These are phyloP conservation scores for Plasmodium gallinaceum DNA, from an alignment of 169 alveolate genomes.

Conservation along the genomic window DNA sequence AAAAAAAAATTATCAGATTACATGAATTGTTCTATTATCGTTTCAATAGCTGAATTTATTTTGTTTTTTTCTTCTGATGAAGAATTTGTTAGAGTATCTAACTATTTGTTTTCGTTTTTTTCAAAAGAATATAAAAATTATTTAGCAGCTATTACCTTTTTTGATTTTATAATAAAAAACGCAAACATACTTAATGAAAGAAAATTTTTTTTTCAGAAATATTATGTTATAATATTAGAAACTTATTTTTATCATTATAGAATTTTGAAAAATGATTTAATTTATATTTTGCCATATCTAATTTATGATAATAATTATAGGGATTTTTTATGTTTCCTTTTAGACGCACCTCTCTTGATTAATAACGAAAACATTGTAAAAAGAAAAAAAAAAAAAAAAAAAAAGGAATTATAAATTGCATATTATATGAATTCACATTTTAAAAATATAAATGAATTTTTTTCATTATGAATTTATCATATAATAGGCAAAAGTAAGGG, in stretches of 20 bases:
- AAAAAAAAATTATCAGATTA: constrained; percentile 13
- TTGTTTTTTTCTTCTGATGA: constrained; percentile 34
- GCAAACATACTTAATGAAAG: constrained; percentile 13
- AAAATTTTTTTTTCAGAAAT: constrained; percentile 43
- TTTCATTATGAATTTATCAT: no score
- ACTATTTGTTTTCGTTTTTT: constrained; percentile 17
- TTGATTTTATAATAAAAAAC: constrained; percentile 53
- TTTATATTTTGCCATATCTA: constrained; percentile 32
- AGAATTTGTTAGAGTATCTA: constrained; percentile 43
- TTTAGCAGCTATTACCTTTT: constrained; percentile 42
- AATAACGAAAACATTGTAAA: constrained; percentile 24
- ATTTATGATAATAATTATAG: constrained; percentile 42
- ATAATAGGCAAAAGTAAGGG: neutral
- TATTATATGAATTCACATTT: neutral
- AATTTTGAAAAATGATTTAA: constrained; percentile 45
- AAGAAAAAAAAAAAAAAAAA: neutral
- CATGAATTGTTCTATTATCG: constrained; percentile 27
- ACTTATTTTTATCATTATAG: constrained; percentile 38
- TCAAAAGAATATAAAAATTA: constrained; percentile 34
- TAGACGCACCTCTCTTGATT: constrained; percentile 28
- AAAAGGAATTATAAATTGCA: neutral
- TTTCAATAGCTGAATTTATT: constrained; percentile 43
- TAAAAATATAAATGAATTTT: no score
- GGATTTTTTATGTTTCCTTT: constrained; percentile 30
- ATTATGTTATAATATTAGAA: constrained; percentile 20